Conservation (phyloP, 2,329 filamentous ascomycete species). For the Geosmithia putterillii region DNA sequence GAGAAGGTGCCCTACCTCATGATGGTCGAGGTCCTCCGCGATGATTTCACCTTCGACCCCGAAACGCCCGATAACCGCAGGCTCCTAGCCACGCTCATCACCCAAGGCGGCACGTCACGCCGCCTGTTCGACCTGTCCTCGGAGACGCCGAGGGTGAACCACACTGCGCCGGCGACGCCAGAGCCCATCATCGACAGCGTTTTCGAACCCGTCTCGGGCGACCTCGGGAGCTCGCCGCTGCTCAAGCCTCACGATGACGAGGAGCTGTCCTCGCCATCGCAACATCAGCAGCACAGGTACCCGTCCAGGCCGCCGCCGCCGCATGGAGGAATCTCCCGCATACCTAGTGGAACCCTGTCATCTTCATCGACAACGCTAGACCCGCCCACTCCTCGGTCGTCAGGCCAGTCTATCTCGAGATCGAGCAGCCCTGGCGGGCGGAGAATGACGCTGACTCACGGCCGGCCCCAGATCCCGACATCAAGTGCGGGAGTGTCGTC, state of each 20-base stretch:
- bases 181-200: conserved; percentile 55
- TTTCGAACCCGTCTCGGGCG: conserved; percentile 70
- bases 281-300: conserved; percentile 7
- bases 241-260: conserved; percentile 46
- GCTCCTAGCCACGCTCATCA: conserved; percentile 44
- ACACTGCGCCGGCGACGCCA: conserved; percentile 22
- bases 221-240: conserved; percentile 62
- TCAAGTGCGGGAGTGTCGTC: background rate
- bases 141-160: conserved; percentile 46
- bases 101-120: conserved; percentile 42
- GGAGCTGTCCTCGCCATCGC: conserved; percentile 8
- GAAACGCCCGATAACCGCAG: conserved; percentile 60
- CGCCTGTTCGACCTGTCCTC: conserved; percentile 54
- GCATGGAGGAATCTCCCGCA: conserved; percentile 32
- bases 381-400: conserved; percentile 54
- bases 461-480: conserved; percentile 23
- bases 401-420: conserved; percentile 49
- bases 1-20: conserved; percentile 77
- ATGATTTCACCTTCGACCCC: conserved; percentile 76
- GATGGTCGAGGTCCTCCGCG: conserved; percentile 71
- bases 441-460: conserved; percentile 46
- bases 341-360: conserved; percentile 50
- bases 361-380: conserved; percentile 47
- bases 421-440: conserved; percentile 54
- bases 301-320: conserved; percentile 14